Base-by-base conservation (phyloP, 805 yeast species). In the Schwanniomyces polymorphus region DNA sequence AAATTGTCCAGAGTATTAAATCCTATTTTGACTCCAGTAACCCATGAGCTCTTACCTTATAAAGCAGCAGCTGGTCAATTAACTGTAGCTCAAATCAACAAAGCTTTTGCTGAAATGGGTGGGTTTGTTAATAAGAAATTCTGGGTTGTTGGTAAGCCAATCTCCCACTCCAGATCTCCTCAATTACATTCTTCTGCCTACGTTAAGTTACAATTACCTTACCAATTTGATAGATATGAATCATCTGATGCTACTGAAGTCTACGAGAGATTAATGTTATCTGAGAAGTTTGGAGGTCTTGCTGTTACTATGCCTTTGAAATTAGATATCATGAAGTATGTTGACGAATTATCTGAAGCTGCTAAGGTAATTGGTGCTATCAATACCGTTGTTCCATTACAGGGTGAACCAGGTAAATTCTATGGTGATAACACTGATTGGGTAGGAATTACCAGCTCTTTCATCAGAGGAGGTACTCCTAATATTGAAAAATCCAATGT, bases 241-340 rank as follows among this genome's bases (percentile, higher is more conserved):
- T 82, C 96, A 1, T 74, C 72, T 17, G 79, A 81, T 55, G 88
- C 85, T 8, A 60, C 62, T 2, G 76, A 74, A 42, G 91, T 88
- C 25, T 73, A 74, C 42, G 68, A 74, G 10, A 66, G 76, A 39
- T 63, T 91, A 45, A 70, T 82, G 48, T 61, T 72, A 31, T 64
- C 64, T 16, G 60, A 70, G 7, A 59, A 63, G 27, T 86, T 94
- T 59, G 98, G 98, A 41, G 99, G 99, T n/a, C 82, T 88, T 51
- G 91, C 96, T 5, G 89, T 94, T 7, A 94, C 99, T 1, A 92
- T 92, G 61, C 99, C 99, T 4, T 74, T 92, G 61, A 94, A 94
- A 64, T 61, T 90, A 46, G 95, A 86, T 48, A 84, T 92, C 52
- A 82, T 88, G 71, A 75, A 82, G 54, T 79, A 80, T 53, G 77